These are phyloP conservation scores for Penicillium roqueforti DNA, from an alignment of 495 filamentous ascomycete species.

Conservation along the genomic window DNA sequence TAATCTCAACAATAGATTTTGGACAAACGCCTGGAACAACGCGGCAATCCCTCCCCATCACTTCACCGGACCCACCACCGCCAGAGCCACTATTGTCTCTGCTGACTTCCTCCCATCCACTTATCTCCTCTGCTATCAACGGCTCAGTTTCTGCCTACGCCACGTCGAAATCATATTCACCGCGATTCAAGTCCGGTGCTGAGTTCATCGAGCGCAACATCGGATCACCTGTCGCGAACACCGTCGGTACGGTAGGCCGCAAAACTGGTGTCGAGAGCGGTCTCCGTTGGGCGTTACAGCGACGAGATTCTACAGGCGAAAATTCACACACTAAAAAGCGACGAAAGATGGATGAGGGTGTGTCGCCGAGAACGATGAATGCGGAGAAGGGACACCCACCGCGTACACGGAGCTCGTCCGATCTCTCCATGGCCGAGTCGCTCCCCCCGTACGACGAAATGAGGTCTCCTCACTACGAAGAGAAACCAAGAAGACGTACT, in stretches of 20 bases:
- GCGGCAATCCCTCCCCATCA: constrained; percentile 22
- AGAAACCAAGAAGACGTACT: constrained; percentile 32
- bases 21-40: constrained; percentile 32
- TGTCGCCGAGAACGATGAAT: constrained; percentile 35
- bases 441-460: constrained; percentile 78
- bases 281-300: constrained; percentile 68
- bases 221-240: constrained; percentile 72
- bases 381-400: constrained; percentile 30
- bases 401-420: constrained; percentile 36
- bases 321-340: constrained; percentile 55
- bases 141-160: constrained; percentile 77
- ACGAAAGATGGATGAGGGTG: constrained; percentile 51
- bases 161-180: constrained; percentile 79
- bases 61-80: constrained; percentile 26
- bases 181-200: constrained; percentile 74
- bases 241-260: constrained; percentile 73
- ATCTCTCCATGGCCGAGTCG: constrained; percentile 57
- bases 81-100: constrained; percentile 75
- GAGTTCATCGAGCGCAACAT: constrained; percentile 84
- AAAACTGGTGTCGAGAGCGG: constrained; percentile 80
- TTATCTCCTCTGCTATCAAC: constrained; percentile 75
- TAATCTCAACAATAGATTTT: constrained; percentile 25
- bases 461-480: constrained; percentile 65
- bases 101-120: constrained; percentile 72
- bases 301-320: constrained; percentile 31